Evolutionary conservation across 1,139 yeast species (phyloP).

Genomic region (Ashbya aceris): DNA sequence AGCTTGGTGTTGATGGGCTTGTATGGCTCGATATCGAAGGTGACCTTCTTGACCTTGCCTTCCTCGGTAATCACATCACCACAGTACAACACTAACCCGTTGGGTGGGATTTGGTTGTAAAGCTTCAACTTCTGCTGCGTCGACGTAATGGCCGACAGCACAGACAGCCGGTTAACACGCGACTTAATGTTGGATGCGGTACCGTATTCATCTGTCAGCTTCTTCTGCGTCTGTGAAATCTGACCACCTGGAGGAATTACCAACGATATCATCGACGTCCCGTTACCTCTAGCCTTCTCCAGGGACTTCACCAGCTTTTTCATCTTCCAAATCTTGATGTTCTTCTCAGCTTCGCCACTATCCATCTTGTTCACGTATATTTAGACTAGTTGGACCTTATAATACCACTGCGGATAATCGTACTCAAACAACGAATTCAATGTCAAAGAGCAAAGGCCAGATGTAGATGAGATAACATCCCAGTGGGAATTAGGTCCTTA

Average conservation of each 20-base stretch:
- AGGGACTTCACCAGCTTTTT: constrained; percentile 82
- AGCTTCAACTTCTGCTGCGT: constrained; percentile 93
- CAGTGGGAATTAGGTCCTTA: neutral
- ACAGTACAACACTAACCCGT: constrained; percentile 92
- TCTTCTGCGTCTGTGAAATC: constrained; percentile 75
- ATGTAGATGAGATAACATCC: constrained; percentile 1
- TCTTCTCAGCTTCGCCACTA: constrained; percentile 65
- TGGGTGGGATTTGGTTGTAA: constrained; percentile 81
- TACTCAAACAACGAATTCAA: too few relatives aligned
- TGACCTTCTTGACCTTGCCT: constrained; percentile 93
- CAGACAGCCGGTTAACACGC: constrained; percentile 91
- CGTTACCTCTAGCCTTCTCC: constrained; percentile 91
- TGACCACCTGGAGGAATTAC: constrained; percentile 94
- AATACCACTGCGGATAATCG: neutral
- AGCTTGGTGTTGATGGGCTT: constrained; percentile 95
- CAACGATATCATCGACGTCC: constrained; percentile 96
- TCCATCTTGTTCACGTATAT: constrained; percentile 25
- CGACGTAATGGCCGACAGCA: constrained; percentile 91
- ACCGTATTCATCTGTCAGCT: constrained; percentile 97
- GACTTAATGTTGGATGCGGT: constrained; percentile 97
- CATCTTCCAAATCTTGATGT: constrained; percentile 98
- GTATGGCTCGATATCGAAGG: constrained; percentile 93
- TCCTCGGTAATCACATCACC: constrained; percentile 97
- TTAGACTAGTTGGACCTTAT: neutral
- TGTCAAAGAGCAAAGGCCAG: neutral